phyloP scores from a whole-genome alignment of 768 basidiomycete genomes.

The Zangia roseola region DNA sequence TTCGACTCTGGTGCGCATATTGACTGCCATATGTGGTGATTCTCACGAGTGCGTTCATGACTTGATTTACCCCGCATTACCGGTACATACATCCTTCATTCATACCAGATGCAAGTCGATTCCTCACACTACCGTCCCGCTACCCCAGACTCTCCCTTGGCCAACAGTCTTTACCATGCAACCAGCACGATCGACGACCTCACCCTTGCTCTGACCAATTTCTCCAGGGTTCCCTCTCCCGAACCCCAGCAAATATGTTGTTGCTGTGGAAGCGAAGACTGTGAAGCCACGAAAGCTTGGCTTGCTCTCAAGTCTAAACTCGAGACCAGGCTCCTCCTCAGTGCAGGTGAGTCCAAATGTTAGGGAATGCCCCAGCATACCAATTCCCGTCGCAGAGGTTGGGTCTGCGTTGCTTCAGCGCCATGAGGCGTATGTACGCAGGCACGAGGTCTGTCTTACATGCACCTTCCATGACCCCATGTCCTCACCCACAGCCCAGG shows the following conservation, averaged over 20 bases:
- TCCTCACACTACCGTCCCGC: constrained; percentile 34
- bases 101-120: constrained; percentile 24
- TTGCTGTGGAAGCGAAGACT: constrained; percentile 65
- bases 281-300: constrained; percentile 66
- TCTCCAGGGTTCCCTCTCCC: constrained; percentile 74
- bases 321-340: constrained; percentile 75
- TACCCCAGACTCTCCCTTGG: constrained; percentile 51
- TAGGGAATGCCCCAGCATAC: not conserved
- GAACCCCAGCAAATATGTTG: constrained; percentile 59
- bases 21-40: constrained; percentile 14
- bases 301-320: constrained; percentile 62
- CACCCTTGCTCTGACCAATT: constrained; percentile 67
- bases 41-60: constrained; percentile 14
- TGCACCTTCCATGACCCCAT: constrained; percentile 5
- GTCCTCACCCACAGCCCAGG: constrained; percentile 19
- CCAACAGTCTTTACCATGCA: constrained; percentile 51
- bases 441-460: constrained; percentile 53
- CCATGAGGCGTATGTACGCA: constrained; percentile 83
- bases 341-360: constrained; percentile 65
- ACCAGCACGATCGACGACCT: constrained; percentile 76
- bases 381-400: constrained; percentile 55
- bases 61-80: constrained; percentile 1
- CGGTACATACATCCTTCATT: not conserved
- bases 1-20: constrained; percentile 1
- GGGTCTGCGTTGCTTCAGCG: constrained; percentile 84